Base-by-base conservation (phyloP, 1,284 basidiomycete species). In the Erythrobasidium hasegawianum region DNA sequence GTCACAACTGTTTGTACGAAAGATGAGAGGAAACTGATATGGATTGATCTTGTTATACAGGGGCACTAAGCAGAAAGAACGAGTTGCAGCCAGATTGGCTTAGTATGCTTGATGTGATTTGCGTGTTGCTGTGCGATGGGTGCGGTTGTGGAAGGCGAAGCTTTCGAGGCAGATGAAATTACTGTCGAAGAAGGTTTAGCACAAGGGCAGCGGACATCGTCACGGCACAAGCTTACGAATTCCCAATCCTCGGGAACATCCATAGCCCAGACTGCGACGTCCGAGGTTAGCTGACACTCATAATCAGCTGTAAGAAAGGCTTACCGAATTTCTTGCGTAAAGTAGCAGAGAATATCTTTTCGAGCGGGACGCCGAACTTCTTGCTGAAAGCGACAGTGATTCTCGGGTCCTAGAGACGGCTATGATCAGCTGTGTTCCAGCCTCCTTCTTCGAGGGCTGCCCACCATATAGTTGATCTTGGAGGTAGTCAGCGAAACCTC, bases 401-500 rank as follows among this genome's bases (percentile, higher is more conserved):
- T 59, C 80, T 85, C 72, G 92, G 92, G 78, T 95, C 92, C 43
- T 24, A 26, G 47, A 50, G 13, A 20, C 18, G 2, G n/a, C n/a
- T n/a, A 29, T 5, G 24, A 33, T 33, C 33, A 33, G 33, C 33
- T 11, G 11, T 33, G 11, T 5, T 33, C n/a, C n/a, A 33, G 5
- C 33, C 11, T 33, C 5, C 33, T 4, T 5, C 33, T 33, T 33
- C 33, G 9, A 11, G 64, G 2, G 7, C 16, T 14, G 73, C 74
- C 71, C 60, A 77, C 78, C 65, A 81, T 78, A 70, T 81, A 81
- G 69, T 80, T 80, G 71, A 81, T 79, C 69, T 77, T 93, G 83
- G 89, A 94, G 59, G 93, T 96, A 47, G 89, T 87, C 71, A 96
- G 80, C 40, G 90, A 88, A 70, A 96, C 87, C 77, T 95, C 92